Evolutionary conservation across 1,139 yeast genomes (phyloP).

Genomic region (Suhomyces bribrorum): DNA sequence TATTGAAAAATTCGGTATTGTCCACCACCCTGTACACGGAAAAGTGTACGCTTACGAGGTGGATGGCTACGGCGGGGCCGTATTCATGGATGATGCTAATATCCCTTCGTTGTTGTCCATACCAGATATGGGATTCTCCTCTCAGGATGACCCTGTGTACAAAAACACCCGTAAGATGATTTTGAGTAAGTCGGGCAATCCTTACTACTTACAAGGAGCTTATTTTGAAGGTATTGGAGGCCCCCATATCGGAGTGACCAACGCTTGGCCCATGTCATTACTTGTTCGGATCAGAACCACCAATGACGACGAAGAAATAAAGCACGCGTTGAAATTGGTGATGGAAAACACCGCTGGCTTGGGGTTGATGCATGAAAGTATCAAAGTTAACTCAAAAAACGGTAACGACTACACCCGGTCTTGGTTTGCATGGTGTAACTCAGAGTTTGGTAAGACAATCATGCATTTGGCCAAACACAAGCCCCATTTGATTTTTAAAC

Average conservation of each 20-base stretch:
- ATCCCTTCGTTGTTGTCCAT: conserved; percentile 79
- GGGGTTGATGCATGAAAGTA: conserved; percentile 85
- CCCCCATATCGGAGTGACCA: conserved; percentile 78
- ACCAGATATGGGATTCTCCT: conserved; percentile 75
- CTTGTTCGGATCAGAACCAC: conserved; percentile 73
- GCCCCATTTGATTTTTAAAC: conserved; percentile 68
- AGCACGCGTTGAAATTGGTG: conserved; percentile 47
- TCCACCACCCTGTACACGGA: conserved; percentile 69
- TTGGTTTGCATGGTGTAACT: conserved; percentile 96
- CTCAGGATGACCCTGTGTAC: conserved; percentile 56
- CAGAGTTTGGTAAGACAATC: conserved; percentile 86
- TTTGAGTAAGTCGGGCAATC: conserved; percentile 68
- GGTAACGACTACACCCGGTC: conserved; percentile 62
- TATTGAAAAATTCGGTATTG: conserved; percentile 62
- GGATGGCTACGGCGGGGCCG: conserved; percentile 78
- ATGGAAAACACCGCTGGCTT: conserved; percentile 67
- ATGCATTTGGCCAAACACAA: conserved; percentile 71
- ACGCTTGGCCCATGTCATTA: conserved; percentile 92
- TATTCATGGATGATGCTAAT: conserved; percentile 89
- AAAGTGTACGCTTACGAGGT: conserved; percentile 84
- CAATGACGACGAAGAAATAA: conserved; percentile 69
- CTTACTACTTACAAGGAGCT: conserved; percentile 67
- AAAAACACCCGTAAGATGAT: conserved; percentile 81
- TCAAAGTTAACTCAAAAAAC: conserved; percentile 58
- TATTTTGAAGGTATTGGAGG: conserved; percentile 82